Conservation (phyloP, 2,329 filamentous ascomycete species). For the Fusarium pseudograminearum region DNA sequence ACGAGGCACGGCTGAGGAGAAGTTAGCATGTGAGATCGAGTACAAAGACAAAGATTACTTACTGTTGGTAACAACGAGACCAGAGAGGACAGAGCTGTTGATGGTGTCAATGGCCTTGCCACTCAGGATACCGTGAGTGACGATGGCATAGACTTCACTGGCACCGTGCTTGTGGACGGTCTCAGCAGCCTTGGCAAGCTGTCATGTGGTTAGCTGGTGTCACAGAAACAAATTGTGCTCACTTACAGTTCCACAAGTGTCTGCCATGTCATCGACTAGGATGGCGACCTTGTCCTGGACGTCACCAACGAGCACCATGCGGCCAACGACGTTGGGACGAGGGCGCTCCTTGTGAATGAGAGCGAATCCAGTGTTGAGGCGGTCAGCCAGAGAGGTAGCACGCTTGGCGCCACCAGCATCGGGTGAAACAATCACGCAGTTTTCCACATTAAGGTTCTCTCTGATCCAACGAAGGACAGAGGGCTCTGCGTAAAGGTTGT, state of each 20-base stretch:
- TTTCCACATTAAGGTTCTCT: slow-evolving; percentile 82
- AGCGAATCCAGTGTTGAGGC: slow-evolving; percentile 89
- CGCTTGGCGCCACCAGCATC: slow-evolving; percentile 96
- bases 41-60: slow-evolving; percentile 41
- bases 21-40: slow-evolving; percentile 40
- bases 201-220: slow-evolving; percentile 19
- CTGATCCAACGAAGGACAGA: slow-evolving; percentile 92
- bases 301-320: slow-evolving; percentile 94
- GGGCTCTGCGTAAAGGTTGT: slow-evolving; percentile 92
- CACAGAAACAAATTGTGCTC: neutral
- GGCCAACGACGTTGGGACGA: slow-evolving; percentile 84
- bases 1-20: slow-evolving; percentile 53
- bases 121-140: slow-evolving; percentile 92
- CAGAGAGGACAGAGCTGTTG: slow-evolving; percentile 80
- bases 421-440: slow-evolving; percentile 93
- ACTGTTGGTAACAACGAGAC: slow-evolving; percentile 90
- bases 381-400: slow-evolving; percentile 92
- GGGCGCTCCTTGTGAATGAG: slow-evolving; percentile 97
- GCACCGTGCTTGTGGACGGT: slow-evolving; percentile 90
- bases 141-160: slow-evolving; percentile 89
- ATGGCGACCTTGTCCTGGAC: slow-evolving; percentile 93
- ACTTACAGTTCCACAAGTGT: slow-evolving; percentile 84
- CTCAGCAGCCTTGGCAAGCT: slow-evolving; percentile 82
- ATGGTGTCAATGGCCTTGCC: slow-evolving; percentile 89
- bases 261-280: slow-evolving; percentile 97